Conservation (phyloP, 2,329 filamentous ascomycete genomes). For the Sordariomycetes sp. region DNA sequence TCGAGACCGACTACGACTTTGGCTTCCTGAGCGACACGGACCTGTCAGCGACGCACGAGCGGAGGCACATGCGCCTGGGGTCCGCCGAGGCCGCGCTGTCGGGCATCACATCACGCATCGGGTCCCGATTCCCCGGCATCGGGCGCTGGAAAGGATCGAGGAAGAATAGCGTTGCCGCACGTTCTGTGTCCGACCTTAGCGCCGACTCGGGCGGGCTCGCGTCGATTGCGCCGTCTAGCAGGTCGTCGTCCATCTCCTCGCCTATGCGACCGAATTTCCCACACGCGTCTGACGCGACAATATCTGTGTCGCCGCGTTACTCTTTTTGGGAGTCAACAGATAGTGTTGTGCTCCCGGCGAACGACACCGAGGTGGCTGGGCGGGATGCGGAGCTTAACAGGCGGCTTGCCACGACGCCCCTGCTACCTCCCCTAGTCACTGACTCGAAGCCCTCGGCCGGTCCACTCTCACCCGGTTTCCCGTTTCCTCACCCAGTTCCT, state of each 20-base stretch:
- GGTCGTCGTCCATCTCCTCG: constrained; percentile 65
- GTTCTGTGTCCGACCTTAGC: constrained; percentile 68
- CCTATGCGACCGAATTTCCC: constrained; percentile 34
- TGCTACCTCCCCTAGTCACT: constrained; percentile 70
- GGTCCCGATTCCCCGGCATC: constrained; percentile 43
- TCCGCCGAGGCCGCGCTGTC: constrained; percentile 41
- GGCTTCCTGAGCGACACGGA: constrained; percentile 55
- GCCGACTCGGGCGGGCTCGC: constrained; percentile 61
- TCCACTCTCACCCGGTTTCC: constrained; percentile 46
- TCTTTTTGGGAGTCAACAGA: constrained; percentile 49
- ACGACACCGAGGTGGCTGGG: constrained; percentile 25
- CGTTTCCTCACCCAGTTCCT: constrained; percentile 24
- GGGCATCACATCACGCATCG: constrained; percentile 51
- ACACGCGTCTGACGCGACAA: constrained; percentile 31
- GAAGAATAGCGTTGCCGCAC: constrained; percentile 29
- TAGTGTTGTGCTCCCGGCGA: constrained; percentile 31
- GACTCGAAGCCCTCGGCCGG: constrained; percentile 67
- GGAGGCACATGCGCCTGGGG: constrained; percentile 38
- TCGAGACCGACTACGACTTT: constrained; percentile 49
- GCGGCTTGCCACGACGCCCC: constrained; percentile 60
- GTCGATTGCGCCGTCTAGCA: constrained; percentile 55
- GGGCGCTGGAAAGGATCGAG: constrained; percentile 31
- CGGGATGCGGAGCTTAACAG: constrained; percentile 38
- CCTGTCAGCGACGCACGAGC: constrained; percentile 26
- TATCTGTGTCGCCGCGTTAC: constrained; percentile 48